Conservation (phyloP, 2,329 filamentous ascomycete species). For the Colletotrichum scovillei region DNA sequence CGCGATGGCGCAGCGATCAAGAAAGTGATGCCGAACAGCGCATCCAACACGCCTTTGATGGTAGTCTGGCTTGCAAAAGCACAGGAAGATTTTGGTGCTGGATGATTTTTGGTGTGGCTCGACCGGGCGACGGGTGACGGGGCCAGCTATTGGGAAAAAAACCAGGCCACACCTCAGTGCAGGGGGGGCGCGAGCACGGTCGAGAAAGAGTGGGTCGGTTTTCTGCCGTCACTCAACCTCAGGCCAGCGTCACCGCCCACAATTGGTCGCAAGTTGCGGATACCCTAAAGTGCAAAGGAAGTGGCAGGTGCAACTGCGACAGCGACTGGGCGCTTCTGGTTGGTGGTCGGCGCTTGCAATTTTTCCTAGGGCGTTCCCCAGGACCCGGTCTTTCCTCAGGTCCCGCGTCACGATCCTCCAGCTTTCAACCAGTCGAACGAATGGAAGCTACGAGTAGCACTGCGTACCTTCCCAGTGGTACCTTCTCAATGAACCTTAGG, state of each 20-base stretch:
- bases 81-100: slow-evolving; percentile 32
- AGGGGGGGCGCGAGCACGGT: slow-evolving; percentile 20
- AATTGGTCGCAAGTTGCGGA: background rate
- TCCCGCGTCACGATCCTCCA: background rate
- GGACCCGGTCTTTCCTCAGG: background rate
- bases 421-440: background rate
- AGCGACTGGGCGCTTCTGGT: background rate
- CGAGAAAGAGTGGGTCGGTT: background rate
- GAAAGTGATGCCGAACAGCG: slow-evolving; percentile 32
- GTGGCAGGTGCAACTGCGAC: background rate
- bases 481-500: background rate
- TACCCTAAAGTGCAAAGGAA: background rate
- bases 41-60: slow-evolving; percentile 29
- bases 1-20: slow-evolving; percentile 31
- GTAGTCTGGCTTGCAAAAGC: slow-evolving; percentile 21
- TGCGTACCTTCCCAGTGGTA: background rate
- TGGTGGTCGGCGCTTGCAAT: slow-evolving; percentile 19
- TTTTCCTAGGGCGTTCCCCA: background rate
- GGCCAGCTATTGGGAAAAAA: slow-evolving; percentile 19
- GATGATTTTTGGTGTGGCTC: slow-evolving; percentile 35
- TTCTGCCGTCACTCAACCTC: slow-evolving; percentile 23
- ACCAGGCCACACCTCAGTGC: slow-evolving; percentile 13
- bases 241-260: slow-evolving; percentile 15
- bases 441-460: background rate
- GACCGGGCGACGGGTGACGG: slow-evolving; percentile 23